phyloP scores from a whole-genome alignment of 1,139 yeast genomes.

The Saccharomyces hybrid region DNA sequence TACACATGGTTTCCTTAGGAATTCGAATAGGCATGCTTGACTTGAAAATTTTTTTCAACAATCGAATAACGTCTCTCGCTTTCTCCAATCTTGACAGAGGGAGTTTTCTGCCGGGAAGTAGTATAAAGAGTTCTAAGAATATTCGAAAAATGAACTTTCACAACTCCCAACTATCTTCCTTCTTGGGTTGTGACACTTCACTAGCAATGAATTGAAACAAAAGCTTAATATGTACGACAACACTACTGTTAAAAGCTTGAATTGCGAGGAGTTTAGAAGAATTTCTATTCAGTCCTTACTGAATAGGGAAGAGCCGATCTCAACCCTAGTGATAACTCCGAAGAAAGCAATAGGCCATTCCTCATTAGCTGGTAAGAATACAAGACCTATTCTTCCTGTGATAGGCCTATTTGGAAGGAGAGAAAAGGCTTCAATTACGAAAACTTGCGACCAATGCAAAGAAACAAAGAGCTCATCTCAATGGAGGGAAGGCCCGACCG shows the following conservation, averaged over 20 bases:
- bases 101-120: neutral
- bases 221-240: neutral
- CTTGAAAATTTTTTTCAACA: neutral
- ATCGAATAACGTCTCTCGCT: neutral
- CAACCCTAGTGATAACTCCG: neutral
- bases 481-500: slow-evolving; percentile 87
- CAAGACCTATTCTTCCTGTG: neutral
- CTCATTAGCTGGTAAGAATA: neutral
- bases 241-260: neutral
- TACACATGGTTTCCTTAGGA: neutral
- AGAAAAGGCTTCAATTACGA: neutral
- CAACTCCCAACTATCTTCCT: neutral
- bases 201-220: neutral
- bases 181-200: neutral
- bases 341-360: neutral
- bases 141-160: neutral
- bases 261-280: neutral
- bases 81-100: neutral
- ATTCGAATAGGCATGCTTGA: neutral
- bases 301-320: neutral
- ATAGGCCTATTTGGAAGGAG: neutral
- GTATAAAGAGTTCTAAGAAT: neutral
- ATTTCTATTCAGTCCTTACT: neutral
- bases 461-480: slow-evolving; percentile 44
- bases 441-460: neutral